phyloP scores from a whole-genome alignment of 768 basidiomycete species.

The Collybiopsis confluens region DNA sequence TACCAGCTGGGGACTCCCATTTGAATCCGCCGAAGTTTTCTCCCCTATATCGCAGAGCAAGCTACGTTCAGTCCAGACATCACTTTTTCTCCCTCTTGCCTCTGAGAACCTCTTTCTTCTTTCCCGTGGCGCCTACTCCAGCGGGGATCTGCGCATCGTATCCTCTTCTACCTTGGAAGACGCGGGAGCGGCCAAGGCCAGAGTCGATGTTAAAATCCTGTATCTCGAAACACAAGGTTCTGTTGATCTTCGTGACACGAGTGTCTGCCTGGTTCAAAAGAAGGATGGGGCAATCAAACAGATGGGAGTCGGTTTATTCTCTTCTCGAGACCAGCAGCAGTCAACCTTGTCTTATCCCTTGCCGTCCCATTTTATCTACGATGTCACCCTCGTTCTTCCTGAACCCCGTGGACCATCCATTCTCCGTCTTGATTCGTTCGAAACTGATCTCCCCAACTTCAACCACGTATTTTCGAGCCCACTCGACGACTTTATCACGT shows the following conservation, averaged over 20 bases:
- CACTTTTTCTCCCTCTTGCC: not conserved
- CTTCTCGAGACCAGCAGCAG: slow-evolving; percentile 27
- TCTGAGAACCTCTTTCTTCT: slow-evolving; percentile 25
- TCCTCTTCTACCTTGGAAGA: slow-evolving; percentile 8
- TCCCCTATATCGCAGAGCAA: too few relatives aligned
- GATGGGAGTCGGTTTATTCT: slow-evolving; percentile 18
- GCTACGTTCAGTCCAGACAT: not conserved
- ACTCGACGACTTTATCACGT: slow-evolving; percentile 31
- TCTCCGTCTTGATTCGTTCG: slow-evolving; percentile 35
- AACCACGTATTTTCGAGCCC: slow-evolving; percentile 30
- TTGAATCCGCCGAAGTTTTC: too few relatives aligned
- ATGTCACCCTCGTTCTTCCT: slow-evolving; percentile 23
- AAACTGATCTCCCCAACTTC: slow-evolving; percentile 41
- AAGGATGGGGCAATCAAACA: slow-evolving; percentile 18
- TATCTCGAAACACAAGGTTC: slow-evolving; percentile 11
- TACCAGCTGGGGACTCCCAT: not conserved
- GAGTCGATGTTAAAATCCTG: slow-evolving; percentile 9
- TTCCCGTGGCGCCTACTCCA: slow-evolving; percentile 24
- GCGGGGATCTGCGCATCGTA: slow-evolving; percentile 13
- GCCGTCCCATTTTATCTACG: slow-evolving; percentile 12
- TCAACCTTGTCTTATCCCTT: not conserved
- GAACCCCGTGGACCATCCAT: slow-evolving; percentile 12
- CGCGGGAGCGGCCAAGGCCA: slow-evolving; percentile 5
- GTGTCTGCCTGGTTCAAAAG: slow-evolving; percentile 26
- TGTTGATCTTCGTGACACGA: slow-evolving; percentile 16